Conservation (phyloP, 2,329 filamentous ascomycete species). For the Cladophialophora immunda region DNA sequence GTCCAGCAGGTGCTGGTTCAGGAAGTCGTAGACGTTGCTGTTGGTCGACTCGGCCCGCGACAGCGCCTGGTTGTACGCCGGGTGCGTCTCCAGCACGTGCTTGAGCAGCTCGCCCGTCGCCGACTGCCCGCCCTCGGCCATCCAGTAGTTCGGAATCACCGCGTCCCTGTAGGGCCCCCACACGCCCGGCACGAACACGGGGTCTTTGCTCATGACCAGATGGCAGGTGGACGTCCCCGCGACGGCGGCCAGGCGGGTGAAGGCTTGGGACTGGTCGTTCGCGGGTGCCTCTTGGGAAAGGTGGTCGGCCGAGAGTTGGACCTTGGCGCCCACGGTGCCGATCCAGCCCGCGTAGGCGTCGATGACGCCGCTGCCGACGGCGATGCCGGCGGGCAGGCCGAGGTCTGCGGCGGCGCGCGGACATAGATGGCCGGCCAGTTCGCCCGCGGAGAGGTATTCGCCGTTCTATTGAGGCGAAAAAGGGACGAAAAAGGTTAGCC, state of each 20-base stretch:
- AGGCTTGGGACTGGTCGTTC: constrained; percentile 91
- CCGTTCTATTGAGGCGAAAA: constrained; percentile 78
- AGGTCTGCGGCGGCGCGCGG: constrained; percentile 84
- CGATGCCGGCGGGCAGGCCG: constrained; percentile 84
- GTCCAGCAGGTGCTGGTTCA: constrained; percentile 85
- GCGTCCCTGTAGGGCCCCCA: constrained; percentile 98
- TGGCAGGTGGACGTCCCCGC: constrained; percentile 98
- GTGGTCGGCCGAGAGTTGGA: constrained; percentile 74
- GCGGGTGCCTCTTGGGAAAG: constrained; percentile 73
- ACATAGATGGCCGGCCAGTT: constrained; percentile 84
- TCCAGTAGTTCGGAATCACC: constrained; percentile 89
- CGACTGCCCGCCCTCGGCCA: constrained; percentile 96
- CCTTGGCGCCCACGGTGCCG: constrained; percentile 96
- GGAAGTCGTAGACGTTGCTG: constrained; percentile 91
- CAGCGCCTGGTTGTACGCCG: constrained; percentile 81
- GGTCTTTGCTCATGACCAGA: constrained; percentile 90
- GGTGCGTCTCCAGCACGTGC: constrained; percentile 94
- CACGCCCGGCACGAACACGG: constrained; percentile 92
- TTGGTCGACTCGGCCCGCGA: constrained; percentile 82
- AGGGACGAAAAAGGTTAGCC: constrained; percentile 9
- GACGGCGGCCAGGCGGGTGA: constrained; percentile 89
- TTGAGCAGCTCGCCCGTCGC: constrained; percentile 94
- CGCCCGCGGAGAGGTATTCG: constrained; percentile 87
- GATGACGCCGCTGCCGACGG: constrained; percentile 95
- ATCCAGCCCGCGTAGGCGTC: constrained; percentile 99